Base-by-base conservation (phyloP, 305 asterid genomes). In the Salvia sclarea region DNA sequence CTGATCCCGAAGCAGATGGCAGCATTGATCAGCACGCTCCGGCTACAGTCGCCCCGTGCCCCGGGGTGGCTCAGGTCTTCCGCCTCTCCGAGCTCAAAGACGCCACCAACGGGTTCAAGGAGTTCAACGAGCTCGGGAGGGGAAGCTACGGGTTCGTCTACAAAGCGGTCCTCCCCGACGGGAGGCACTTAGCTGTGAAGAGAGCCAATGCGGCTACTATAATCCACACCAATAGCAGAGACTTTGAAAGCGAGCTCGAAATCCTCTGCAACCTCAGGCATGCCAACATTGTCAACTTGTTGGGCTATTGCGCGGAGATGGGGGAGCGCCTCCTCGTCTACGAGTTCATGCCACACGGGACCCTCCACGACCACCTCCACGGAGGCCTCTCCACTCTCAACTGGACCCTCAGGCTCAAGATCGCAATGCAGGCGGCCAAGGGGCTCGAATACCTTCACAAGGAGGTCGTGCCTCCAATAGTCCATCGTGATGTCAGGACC, bases 201-300 rank as follows among this genome's bases (percentile, higher is more conserved):
- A 74, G 98, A 48, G 98, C 97, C 3, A 94, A 94, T 70, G 98
- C 98, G 3, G 98, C 98, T 9, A 93, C 98, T 0, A 93, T 93
- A 35, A 93, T 93, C 76, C 98, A 82, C 81, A 85, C 96, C 0
- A 91, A 79, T 38, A 84, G 88, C 77, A 84, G 97, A 0, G 91
- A 88, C 65, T 93, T 93, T 11, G 97, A 93, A 67, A 75, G 73
- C 70, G 95, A 89, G 87, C 76, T 93, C 48, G 98, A 91, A 74
- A 82, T 86, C 75, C 96, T 93, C 6, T 93, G 98, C 82, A 85
- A 79, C 63, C 74, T 87, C 8, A 63, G 97, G 16, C 97, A 94
- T n/a, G 43, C 67, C 8, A 88, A 88, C 69, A 87, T 93, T 1
- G 98, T 93, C 24, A 93, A 93, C 79, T 68, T 93, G 69, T 72